These are phyloP conservation scores for Ramicandelaber brevisporus DNA, from an alignment of 192 early-diverging fungal genomes.

Conservation along the genomic window DNA sequence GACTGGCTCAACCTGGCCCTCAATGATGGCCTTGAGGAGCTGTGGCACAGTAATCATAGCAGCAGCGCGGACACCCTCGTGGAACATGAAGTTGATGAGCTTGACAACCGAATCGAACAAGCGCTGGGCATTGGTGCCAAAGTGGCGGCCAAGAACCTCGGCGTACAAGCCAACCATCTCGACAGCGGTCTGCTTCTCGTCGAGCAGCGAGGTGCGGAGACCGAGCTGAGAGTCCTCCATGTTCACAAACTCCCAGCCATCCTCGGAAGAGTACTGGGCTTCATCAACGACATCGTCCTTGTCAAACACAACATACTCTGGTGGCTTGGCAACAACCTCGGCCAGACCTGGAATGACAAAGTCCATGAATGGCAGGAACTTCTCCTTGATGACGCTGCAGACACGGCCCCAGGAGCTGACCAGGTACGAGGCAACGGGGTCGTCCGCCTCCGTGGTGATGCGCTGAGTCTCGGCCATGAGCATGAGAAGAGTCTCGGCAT, in stretches of 20 bases:
- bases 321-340: conserved; percentile 59
- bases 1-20: conserved; percentile 8
- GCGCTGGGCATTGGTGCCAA: conserved; percentile 57
- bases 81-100: conserved; percentile 89
- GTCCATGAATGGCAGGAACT: conserved; percentile 81
- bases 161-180: conserved; percentile 96
- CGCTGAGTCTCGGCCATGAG: conserved; percentile 61
- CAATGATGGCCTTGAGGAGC: conserved; percentile 35
- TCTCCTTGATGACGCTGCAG: conserved; percentile 78
- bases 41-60: conserved; percentile 61
- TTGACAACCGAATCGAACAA: conserved; percentile 72
- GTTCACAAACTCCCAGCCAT: conserved; percentile 93
- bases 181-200: conserved; percentile 95
- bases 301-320: conserved; percentile 77
- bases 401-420: conserved; percentile 89
- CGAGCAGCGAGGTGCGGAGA: conserved; percentile 81
- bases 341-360: conserved; percentile 86
- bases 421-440: conserved; percentile 80
- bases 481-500: conserved; percentile 55
- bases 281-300: conserved; percentile 57
- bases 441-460: conserved; percentile 62
- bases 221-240: conserved; percentile 86
- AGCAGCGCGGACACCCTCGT: conserved; percentile 83
- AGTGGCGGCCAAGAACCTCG: conserved; percentile 66
- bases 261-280: conserved; percentile 70